phyloP scores from a whole-genome alignment of 768 basidiomycete genomes.

The Mycena olivaceomarginata region DNA sequence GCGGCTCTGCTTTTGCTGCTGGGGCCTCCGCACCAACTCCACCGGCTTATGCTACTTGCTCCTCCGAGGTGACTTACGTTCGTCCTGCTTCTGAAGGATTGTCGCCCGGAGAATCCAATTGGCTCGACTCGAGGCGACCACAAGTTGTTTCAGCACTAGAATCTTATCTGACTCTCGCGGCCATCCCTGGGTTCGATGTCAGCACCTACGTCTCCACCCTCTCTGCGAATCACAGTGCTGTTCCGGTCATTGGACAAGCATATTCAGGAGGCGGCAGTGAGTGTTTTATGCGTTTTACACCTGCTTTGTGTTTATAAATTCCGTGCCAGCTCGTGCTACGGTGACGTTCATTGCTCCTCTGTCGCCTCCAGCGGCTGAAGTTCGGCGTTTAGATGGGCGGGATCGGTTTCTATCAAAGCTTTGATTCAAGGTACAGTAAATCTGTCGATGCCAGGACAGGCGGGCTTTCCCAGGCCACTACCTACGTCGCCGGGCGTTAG shows the following conservation, averaged over 20 bases:
- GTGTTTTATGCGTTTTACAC: not conserved
- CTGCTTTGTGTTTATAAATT: not conserved
- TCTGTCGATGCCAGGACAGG: slow-evolving; percentile 21
- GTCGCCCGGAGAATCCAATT: slow-evolving; percentile 25
- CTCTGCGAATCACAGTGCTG: slow-evolving; percentile 27
- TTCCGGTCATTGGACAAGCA: slow-evolving; percentile 31
- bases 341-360: slow-evolving; percentile 4
- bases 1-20: slow-evolving; percentile 20
- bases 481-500: slow-evolving; percentile 32
- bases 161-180: slow-evolving; percentile 28
- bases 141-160: slow-evolving; percentile 28
- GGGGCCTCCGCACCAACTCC: slow-evolving; percentile 24
- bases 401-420: slow-evolving; percentile 32
- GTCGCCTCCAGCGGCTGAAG: slow-evolving; percentile 1
- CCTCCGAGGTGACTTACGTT: slow-evolving; percentile 19
- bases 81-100: slow-evolving; percentile 31
- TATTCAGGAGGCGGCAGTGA: slow-evolving; percentile 33
- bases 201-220: slow-evolving; percentile 20
- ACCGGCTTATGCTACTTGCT: slow-evolving; percentile 21
- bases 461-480: slow-evolving; percentile 31
- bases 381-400: slow-evolving; percentile 23
- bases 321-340: slow-evolving; percentile 4
- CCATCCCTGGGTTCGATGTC: slow-evolving; percentile 34
- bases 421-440: slow-evolving; percentile 32
- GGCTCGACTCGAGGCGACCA: slow-evolving; percentile 31